These are phyloP conservation scores for Diddensiella caesifluorescens DNA, from an alignment of 805 yeast genomes.

Conservation along the genomic window DNA sequence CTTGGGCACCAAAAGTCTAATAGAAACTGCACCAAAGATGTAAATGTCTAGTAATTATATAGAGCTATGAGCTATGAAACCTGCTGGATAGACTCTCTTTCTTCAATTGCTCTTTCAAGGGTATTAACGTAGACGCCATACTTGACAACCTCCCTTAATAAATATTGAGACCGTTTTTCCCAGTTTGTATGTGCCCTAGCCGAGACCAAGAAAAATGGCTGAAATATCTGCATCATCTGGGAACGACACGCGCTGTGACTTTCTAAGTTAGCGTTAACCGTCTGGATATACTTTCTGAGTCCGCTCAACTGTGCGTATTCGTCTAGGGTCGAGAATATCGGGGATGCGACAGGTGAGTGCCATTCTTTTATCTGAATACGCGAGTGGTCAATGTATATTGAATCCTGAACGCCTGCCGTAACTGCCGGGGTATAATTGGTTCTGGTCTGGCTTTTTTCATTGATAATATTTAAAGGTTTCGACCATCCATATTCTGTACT, in stretches of 20 bases:
- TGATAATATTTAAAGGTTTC: slow-evolving; percentile 14
- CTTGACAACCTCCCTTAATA: slow-evolving; percentile 26
- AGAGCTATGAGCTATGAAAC: no score
- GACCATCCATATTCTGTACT: slow-evolving; percentile 78
- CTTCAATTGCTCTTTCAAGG: slow-evolving; percentile 22
- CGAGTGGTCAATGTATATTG: slow-evolving; percentile 18
- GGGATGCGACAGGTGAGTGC: slow-evolving; percentile 29
- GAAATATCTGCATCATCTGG: slow-evolving; percentile 33
- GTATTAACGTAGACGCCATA: slow-evolving; percentile 25
- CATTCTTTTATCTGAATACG: slow-evolving; percentile 27
- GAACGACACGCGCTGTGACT: slow-evolving; percentile 40
- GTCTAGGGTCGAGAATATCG: slow-evolving; percentile 24
- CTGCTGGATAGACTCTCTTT: slow-evolving; percentile 6
- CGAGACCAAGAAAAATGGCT: slow-evolving; percentile 19
- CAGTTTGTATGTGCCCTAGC: slow-evolving; percentile 30
- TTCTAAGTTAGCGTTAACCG: slow-evolving; percentile 36
- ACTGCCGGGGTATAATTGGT: slow-evolving; percentile 1
- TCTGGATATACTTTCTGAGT: slow-evolving; percentile 36
- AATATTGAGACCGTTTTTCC: slow-evolving; percentile 27
- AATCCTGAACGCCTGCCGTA: slow-evolving; percentile 13
- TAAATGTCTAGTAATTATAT: no score
- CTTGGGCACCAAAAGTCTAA: slow-evolving; percentile 29
- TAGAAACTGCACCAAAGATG: no score
- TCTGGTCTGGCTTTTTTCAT: neutral
- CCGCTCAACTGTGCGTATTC: slow-evolving; percentile 37